Percentiles rank a stretch among this genome's conserved stretches.
Conservation (phyloP, 345 rosid genomes). For the Lumnitzera littorea region DNA sequence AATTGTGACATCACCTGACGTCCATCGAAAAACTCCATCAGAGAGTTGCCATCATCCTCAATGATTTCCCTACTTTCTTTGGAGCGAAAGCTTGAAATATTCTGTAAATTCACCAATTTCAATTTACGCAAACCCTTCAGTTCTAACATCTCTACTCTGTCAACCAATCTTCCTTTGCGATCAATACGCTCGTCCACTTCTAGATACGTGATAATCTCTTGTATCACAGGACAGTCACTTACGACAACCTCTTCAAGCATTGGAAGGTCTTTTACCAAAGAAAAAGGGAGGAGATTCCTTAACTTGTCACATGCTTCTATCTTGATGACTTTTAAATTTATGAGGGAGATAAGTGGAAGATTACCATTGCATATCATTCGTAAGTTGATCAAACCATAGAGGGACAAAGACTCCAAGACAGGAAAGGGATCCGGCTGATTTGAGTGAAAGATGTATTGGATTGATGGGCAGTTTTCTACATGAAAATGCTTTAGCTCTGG, state of each 20-base stretch:
- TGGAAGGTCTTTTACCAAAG: slow-evolving; percentile 7
- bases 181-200: too few relatives aligned
- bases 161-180: too few relatives aligned
- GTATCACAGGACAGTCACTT: slow-evolving; percentile 7
- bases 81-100: too few relatives aligned
- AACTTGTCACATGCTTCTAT: slow-evolving; percentile 10
- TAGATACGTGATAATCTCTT: slow-evolving; percentile 8
- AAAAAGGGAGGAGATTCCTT: slow-evolving; percentile 14
- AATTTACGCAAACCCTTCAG: too few relatives aligned
- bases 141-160: too few relatives aligned
- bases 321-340: slow-evolving; percentile 1
- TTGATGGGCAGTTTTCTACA: not conserved
- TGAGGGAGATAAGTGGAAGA: slow-evolving; percentile 2
- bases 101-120: too few relatives aligned
- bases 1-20: too few relatives aligned
- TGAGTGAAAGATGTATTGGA: not conserved
- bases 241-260: slow-evolving; percentile 14
- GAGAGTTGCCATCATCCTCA: too few relatives aligned
- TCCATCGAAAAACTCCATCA: too few relatives aligned
- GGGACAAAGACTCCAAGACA: slow-evolving; percentile 13
- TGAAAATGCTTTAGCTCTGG: slow-evolving; percentile 11
- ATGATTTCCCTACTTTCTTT: too few relatives aligned
- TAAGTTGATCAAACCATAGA: slow-evolving; percentile 10
- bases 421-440: not conserved
- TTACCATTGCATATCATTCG: slow-evolving; percentile 12